A percentile compares a stretch with the other conserved stretches of the same genome.
These are phyloP conservation scores for Paradendryphiella salina DNA, from an alignment of 2,329 filamentous ascomycete species.

Conservation along the genomic window DNA sequence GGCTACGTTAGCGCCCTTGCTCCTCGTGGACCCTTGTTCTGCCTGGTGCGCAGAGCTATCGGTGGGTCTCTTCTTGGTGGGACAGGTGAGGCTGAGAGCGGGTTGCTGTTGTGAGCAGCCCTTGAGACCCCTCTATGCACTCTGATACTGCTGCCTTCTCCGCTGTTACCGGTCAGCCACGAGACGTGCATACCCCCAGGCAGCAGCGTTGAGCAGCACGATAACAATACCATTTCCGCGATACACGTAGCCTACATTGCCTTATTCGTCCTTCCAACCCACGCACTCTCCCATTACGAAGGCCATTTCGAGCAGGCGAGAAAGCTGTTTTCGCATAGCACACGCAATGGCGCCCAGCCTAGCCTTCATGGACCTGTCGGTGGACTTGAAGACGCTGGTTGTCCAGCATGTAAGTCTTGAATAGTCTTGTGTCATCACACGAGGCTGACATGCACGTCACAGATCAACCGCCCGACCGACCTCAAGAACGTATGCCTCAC, in stretches of 20 bases:
- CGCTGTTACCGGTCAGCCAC: slow-evolving; percentile 16
- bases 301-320: not conserved
- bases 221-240: not conserved
- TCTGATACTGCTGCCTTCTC: slow-evolving; percentile 1
- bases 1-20: slow-evolving; percentile 6
- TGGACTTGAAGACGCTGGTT: slow-evolving; percentile 47
- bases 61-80: slow-evolving; percentile 10
- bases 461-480: slow-evolving; percentile 53
- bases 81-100: slow-evolving; percentile 22
- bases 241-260: too few species aligned
- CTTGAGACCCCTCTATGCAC: not conserved
- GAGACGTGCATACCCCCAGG: not conserved
- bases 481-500: slow-evolving; percentile 54
- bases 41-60: not conserved
- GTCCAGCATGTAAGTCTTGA: slow-evolving; percentile 43
- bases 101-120: slow-evolving; percentile 5
- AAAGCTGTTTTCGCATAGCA: not conserved
- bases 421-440: not conserved
- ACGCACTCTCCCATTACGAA: not conserved
- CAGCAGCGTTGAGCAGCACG: not conserved
- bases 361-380: slow-evolving; percentile 43
- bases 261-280: not conserved
- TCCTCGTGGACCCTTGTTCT: slow-evolving; percentile 11
- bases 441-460: not conserved
- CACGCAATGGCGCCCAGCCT: slow-evolving; percentile 32